Base-by-base conservation (phyloP, 2,329 filamentous ascomycete genomes). In the Neodidymelliopsis sp. region DNA sequence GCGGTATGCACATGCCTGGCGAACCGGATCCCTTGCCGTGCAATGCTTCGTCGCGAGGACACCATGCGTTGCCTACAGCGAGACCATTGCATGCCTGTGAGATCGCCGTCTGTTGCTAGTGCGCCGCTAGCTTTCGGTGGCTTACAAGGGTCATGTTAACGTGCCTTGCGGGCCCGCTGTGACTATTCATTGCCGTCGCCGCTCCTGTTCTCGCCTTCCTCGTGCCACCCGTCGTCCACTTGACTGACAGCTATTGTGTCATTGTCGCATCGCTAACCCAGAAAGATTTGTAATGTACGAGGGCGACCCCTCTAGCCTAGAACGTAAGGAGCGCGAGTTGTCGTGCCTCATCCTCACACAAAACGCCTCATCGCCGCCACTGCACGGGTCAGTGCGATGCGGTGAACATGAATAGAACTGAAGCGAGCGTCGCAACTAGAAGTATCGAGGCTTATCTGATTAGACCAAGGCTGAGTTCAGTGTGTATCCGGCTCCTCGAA, bases 21-120 rank as follows among this genome's bases (percentile, higher is more conserved):
- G 54, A 59, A 60, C 56, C 57, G 60, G 61, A 54, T 62, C 54
- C 41, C 49, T 57, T 69, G 40, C 63, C 55, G 52, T 62, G 36
- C 49, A 56, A 59, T 39, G 22, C 12, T 40, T 44, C 40, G 23
- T 31, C 31, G 37, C 37, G 41, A 43, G 39, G 36, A 23, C 29
- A 33, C 25, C 30, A 33, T 33, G 36, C 40, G 24, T 49, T 40
- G 30, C 37, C 52, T 39, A 44, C 41, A 36, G 59, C 51, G 52
- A 52, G 49, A 57, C 53, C 46, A 43, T 35, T 46, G 31, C 28
- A 55, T 37, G 57, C 60, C 49, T 47, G 47, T 52, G 56, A 33
- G 60, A 56, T 63, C 53, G 44, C 54, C 44, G 50, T 57, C 52
- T 48, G 55, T 62, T 46, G 56, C 50, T 57, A 41, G 59, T 58